phyloP scores from a whole-genome alignment of 352 stramenopile genomes.

The Elongisporangium anandrum region DNA sequence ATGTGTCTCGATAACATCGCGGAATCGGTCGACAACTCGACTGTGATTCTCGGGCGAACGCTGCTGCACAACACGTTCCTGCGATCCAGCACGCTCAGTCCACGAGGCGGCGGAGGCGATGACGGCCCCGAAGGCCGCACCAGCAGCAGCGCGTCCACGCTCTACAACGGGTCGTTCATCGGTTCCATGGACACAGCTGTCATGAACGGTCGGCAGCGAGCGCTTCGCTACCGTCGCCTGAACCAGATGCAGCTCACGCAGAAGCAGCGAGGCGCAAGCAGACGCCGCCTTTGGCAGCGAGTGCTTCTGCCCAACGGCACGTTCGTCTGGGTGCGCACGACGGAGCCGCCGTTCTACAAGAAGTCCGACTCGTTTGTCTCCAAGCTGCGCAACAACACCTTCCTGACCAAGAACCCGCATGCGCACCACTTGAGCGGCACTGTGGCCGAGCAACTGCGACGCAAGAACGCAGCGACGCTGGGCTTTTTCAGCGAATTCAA shows the following conservation, averaged over 20 bases:
- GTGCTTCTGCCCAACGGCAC: slow-evolving; percentile 46
- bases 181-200: slow-evolving; percentile 20
- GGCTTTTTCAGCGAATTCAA: slow-evolving; percentile 62
- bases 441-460: slow-evolving; percentile 59
- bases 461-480: slow-evolving; percentile 73
- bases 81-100: background rate
- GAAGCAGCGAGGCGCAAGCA: slow-evolving; percentile 50
- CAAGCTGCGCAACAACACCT: slow-evolving; percentile 59
- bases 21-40: slow-evolving; percentile 22
- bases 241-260: slow-evolving; percentile 71
- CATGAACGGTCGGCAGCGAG: slow-evolving; percentile 43
- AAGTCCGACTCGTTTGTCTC: slow-evolving; percentile 38
- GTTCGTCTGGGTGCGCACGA: slow-evolving; percentile 63
- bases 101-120: too few relatives aligned
- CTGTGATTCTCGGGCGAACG: slow-evolving; percentile 19
- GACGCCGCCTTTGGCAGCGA: slow-evolving; percentile 56
- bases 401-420: slow-evolving; percentile 47
- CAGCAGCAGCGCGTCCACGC: slow-evolving; percentile 7
- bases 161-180: slow-evolving; percentile 20
- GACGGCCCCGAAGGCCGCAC: background rate
- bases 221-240: slow-evolving; percentile 49
- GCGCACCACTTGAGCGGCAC: slow-evolving; percentile 33
- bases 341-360: slow-evolving; percentile 20
- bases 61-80: slow-evolving; percentile 19
- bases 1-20: slow-evolving; percentile 8